Conservation (phyloP, 2,329 filamentous ascomycete genomes). For the Nemania serpens region DNA sequence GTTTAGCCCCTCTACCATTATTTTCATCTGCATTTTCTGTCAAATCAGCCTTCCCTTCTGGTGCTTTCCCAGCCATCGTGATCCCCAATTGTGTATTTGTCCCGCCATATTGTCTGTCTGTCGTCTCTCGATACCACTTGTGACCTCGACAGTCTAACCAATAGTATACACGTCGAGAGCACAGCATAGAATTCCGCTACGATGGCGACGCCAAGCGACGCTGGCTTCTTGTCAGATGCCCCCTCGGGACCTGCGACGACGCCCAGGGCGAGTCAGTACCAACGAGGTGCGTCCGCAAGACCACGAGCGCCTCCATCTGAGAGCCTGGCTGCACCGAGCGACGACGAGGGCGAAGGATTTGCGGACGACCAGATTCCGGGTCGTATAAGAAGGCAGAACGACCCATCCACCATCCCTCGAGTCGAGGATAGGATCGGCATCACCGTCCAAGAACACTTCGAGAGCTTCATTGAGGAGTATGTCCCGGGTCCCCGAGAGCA, state of each 20-base stretch:
- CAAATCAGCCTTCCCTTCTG: not conserved
- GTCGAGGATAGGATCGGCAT: slow-evolving; percentile 79
- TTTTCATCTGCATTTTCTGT: slow-evolving; percentile 4
- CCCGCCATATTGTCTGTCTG: not conserved
- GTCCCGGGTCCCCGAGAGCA: slow-evolving; percentile 32
- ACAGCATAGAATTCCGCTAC: slow-evolving; percentile 10
- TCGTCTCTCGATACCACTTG: not conserved
- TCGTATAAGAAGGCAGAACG: slow-evolving; percentile 50
- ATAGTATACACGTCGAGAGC: not conserved
- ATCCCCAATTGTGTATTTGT: not conserved
- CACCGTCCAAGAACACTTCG: slow-evolving; percentile 75
- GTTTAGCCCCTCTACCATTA: slow-evolving; percentile 22
- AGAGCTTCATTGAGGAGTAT: slow-evolving; percentile 78
- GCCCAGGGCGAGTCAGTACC: slow-evolving; percentile 49
- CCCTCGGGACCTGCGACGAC: slow-evolving; percentile 50
- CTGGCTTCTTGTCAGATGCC: slow-evolving; percentile 63
- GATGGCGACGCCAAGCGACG: slow-evolving; percentile 61
- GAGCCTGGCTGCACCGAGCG: slow-evolving; percentile 62
- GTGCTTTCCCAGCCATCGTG: slow-evolving; percentile 7
- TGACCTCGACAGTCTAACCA: not conserved
- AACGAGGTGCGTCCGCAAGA: slow-evolving; percentile 58
- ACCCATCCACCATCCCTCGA: slow-evolving; percentile 62
- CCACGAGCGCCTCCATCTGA: slow-evolving; percentile 67
- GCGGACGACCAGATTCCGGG: slow-evolving; percentile 67
- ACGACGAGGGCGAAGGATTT: slow-evolving; percentile 66